Base-by-base conservation (phyloP, 208 protist species). In the Wallacemonas sp. region DNA sequence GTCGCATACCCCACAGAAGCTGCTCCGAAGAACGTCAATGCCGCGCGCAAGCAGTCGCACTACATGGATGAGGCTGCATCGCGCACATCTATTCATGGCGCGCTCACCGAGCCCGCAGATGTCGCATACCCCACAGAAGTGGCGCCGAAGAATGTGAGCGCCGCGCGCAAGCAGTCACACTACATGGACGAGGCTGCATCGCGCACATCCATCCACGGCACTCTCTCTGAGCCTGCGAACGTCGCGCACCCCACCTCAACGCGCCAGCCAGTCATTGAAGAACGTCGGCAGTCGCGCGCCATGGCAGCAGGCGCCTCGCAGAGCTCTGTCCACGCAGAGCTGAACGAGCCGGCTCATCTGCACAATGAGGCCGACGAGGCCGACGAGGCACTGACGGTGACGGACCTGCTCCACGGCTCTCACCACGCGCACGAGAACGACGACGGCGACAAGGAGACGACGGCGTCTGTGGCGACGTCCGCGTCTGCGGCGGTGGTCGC, bases 51-150 rank as follows among this genome's bases (percentile, higher is more conserved):
- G 48, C 48, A 55, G 48, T 55, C 48, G 2, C 48, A 55, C 48
- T 55, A 55, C 48, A 55, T 55, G 48, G 48, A 2, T n/a, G 48
- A 55, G 18, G 48, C 48, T 18, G 48, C 48, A 26, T 55, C 48
- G 10, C 48, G 48, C 48, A 55, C 48, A 10, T 55, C 48, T 5
- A 55, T 55, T 32, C 48, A 55, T n/a, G 48, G 48, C 48, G 48
- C 48, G 48, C 23, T 55, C 16, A 55, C 0, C 23, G 48, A 55
- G 23, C 22, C 48, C 26, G 48, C 25, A 32, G 42, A 48, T 16
- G 36, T 12, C 36, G 36, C 36, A 39, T 39, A 39, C 36, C 36
- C 36, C 4, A 16, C 36, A 4, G 36, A 39, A 12, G 12, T 12
- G 8, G 36, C 36, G 12, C 8, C 42, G 42, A 48, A 48, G 42